Evolutionary conservation across 192 early-diverging fungal species (phyloP).

Genomic region (Cetraspora pellucida): DNA sequence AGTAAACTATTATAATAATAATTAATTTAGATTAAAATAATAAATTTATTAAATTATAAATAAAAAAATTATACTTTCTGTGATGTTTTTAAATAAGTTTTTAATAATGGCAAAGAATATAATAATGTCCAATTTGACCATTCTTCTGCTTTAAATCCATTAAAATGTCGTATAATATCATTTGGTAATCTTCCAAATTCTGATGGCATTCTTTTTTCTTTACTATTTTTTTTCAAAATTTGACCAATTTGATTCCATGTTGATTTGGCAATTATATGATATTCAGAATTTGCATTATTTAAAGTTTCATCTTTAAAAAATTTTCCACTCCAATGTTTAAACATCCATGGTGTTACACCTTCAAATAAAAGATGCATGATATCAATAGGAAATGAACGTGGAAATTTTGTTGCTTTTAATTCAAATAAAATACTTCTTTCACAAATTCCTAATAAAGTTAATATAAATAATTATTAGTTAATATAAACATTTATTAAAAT

Average conservation of each 20-base stretch:
- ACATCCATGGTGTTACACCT: neutral
- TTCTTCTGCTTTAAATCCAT: slow-evolving; percentile 1
- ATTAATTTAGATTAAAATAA: neutral
- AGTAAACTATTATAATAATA: neutral
- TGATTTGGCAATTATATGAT: neutral
- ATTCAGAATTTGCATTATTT: neutral
- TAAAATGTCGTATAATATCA: neutral
- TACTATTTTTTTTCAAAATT: neutral
- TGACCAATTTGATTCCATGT: neutral
- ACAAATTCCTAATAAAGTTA: neutral
- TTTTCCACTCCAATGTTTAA: slow-evolving; percentile 4
- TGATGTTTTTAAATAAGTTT: neutral
- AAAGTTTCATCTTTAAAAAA: neutral
- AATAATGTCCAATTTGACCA: neutral
- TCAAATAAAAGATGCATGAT: slow-evolving; percentile 12
- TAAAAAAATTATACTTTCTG: neutral
- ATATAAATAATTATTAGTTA: neutral
- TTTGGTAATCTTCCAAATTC: neutral
- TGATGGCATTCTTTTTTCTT: neutral
- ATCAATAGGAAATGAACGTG: neutral
- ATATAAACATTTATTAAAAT: too few species aligned
- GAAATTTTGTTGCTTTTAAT: neutral
- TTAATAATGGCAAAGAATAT: slow-evolving; percentile 18
- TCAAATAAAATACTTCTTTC: neutral
- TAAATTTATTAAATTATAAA: neutral